Evolutionary conservation across 192 early-diverging fungal genomes (phyloP).

Genomic region (Podochytrium sp.): DNA sequence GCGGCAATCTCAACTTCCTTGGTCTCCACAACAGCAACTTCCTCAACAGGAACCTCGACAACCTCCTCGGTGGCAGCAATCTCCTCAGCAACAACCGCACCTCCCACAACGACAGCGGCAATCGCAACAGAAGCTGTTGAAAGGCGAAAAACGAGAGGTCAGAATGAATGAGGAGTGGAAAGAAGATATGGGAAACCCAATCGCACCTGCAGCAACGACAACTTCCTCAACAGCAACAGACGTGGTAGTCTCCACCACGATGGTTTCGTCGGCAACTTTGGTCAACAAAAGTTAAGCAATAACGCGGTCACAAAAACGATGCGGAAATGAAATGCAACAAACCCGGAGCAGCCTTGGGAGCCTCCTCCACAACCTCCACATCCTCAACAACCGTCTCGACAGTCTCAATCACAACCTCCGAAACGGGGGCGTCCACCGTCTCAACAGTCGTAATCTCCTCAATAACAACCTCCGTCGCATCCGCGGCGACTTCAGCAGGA

Average conservation of each 20-base stretch:
- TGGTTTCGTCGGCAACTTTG: neutral
- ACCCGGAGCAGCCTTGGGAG: neutral
- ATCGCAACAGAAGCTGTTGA: neutral
- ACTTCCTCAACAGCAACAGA: neutral
- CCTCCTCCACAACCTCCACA: neutral
- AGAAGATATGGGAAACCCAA: neutral
- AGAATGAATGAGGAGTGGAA: neutral
- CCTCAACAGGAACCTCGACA: neutral
- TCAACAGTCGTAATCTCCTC: neutral
- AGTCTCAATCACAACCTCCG: conserved; percentile 13
- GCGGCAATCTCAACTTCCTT: neutral
- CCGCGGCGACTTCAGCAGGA: neutral
- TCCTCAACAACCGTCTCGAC: conserved; percentile 4
- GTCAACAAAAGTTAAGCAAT: neutral
- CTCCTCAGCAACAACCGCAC: neutral
- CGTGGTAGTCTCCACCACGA: neutral
- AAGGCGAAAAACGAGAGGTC: neutral
- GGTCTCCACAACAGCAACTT: neutral
- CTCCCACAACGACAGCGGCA: conserved; percentile 10
- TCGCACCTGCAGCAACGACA: neutral
- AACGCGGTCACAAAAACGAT: neutral
- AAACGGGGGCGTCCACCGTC: neutral
- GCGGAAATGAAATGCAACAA: neutral
- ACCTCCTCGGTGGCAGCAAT: neutral
- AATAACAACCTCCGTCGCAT: neutral